Percentiles rank a stretch among this genome's conserved stretches.
Evolutionary conservation across 1,284 basidiomycete genomes (phyloP).

Genomic region (Cryptococcus jaspeensis): DNA sequence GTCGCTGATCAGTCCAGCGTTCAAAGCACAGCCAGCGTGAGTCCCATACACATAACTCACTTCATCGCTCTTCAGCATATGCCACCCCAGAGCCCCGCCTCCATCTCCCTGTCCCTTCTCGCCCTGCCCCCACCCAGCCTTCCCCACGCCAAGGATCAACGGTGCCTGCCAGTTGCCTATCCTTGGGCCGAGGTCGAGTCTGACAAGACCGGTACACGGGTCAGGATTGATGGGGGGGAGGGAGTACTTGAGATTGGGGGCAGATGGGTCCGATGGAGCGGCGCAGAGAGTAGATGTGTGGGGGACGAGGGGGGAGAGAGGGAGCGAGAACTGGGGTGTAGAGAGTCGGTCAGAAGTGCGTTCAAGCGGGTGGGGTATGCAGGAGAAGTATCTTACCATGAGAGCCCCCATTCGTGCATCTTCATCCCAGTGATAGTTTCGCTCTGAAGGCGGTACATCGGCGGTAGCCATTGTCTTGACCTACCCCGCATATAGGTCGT

Average conservation of each 20-base stretch:
- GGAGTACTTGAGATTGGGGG: constrained; percentile 4
- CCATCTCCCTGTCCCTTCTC: too few relatives aligned
- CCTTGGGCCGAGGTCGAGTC: constrained; percentile 2
- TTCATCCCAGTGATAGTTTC: constrained; percentile 19
- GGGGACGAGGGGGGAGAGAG: too few relatives aligned
- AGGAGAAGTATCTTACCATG: constrained; percentile 20
- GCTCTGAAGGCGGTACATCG: constrained; percentile 3
- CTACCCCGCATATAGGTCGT: constrained; percentile 12
- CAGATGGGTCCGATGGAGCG: too few relatives aligned
- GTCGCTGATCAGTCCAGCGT: too few relatives aligned
- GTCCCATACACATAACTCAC: too few relatives aligned
- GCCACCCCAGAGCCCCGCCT: neutral
- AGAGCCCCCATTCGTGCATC: constrained; percentile 24
- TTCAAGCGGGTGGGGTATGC: neutral
- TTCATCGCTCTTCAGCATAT: neutral
- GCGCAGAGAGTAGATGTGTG: too few relatives aligned
- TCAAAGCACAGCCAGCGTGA: too few relatives aligned
- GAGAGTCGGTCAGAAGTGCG: too few relatives aligned
- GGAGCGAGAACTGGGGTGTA: too few relatives aligned
- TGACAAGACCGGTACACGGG: constrained; percentile 11
- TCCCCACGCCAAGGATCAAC: neutral
- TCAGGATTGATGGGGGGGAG: constrained; percentile 10
- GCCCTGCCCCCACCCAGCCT: neutral
- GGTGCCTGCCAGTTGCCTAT: neutral
- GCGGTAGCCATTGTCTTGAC: constrained; percentile 25